These are phyloP conservation scores for Leucocoprinus leucothites DNA, from an alignment of 768 basidiomycete species.

Conservation along the genomic window DNA sequence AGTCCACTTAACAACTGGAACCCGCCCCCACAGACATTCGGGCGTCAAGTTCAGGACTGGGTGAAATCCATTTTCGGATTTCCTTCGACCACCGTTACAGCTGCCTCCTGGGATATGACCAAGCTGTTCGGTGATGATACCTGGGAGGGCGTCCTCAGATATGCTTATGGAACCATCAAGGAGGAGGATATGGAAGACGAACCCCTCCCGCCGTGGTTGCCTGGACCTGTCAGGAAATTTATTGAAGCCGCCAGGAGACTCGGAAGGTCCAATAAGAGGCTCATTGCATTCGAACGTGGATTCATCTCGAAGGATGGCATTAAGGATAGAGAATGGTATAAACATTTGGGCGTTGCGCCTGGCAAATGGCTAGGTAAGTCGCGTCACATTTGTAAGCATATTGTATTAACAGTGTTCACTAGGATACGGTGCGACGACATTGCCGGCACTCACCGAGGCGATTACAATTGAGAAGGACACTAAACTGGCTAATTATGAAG, in stretches of 20 bases:
- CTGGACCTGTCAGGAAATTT: conserved; percentile 23
- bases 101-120: conserved; percentile 16
- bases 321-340: conserved; percentile 82
- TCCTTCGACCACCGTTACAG: conserved; percentile 23
- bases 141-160: not conserved
- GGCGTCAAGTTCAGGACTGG: conserved; percentile 25
- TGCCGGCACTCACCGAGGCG: conserved; percentile 79
- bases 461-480: conserved; percentile 66
- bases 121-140: conserved; percentile 9
- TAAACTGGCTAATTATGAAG: conserved; percentile 60
- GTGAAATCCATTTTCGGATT: conserved; percentile 39
- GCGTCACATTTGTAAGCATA: not conserved
- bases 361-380: conserved; percentile 78
- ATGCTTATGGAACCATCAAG: conserved; percentile 5
- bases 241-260: conserved; percentile 59
- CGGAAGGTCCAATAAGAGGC: conserved; percentile 57
- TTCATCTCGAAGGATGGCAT: conserved; percentile 80
- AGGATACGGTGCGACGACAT: conserved; percentile 85
- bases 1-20: not conserved
- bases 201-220: not conserved
- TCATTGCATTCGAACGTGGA: conserved; percentile 72
- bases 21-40: conserved; percentile 14
- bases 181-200: conserved; percentile 11
- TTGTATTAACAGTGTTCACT: not conserved
- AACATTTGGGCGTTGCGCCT: conserved; percentile 81